phyloP scores from a whole-genome alignment of 1,284 basidiomycete genomes.

The Mycena citricolor region DNA sequence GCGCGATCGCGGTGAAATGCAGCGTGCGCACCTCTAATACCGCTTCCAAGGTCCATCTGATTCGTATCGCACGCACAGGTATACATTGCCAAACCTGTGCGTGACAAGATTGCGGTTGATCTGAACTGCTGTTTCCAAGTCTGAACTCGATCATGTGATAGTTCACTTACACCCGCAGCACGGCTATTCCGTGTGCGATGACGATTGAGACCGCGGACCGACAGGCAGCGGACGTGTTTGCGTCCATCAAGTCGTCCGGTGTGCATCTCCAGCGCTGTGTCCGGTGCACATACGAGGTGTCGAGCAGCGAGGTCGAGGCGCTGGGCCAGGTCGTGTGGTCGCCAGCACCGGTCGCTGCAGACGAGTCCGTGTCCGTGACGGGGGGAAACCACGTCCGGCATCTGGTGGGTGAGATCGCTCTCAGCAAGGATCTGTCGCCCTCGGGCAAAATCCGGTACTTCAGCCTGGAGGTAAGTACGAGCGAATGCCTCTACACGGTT shows the following conservation, averaged over 20 bases:
- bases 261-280: conserved; percentile 16
- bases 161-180: conserved; percentile 18
- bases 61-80: conserved; percentile 10
- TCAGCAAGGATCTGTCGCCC: conserved; percentile 14
- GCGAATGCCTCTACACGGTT: background rate
- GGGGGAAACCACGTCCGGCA: conserved; percentile 5
- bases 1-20: conserved; percentile 14
- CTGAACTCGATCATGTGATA: too few relatives aligned
- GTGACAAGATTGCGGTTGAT: background rate
- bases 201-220: conserved; percentile 16
- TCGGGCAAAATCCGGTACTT: conserved; percentile 11
- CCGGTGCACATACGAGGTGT: conserved; percentile 2
- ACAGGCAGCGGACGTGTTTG: conserved; percentile 17
- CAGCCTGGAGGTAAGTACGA: conserved; percentile 11
- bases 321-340: conserved; percentile 19
- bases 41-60: background rate
- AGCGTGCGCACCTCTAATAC: conserved; percentile 4
- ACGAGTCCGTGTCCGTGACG: too few relatives aligned
- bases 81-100: conserved; percentile 17
- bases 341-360: conserved; percentile 9
- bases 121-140: too few relatives aligned
- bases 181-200: conserved; percentile 18
- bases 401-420: conserved; percentile 15
- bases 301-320: background rate
- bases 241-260: conserved; percentile 8